Percentiles rank a stretch among this genome's conserved stretches.
Conservation (phyloP, 2,329 filamentous ascomycete species). For the Arthrobotrys pseudoclavata region DNA sequence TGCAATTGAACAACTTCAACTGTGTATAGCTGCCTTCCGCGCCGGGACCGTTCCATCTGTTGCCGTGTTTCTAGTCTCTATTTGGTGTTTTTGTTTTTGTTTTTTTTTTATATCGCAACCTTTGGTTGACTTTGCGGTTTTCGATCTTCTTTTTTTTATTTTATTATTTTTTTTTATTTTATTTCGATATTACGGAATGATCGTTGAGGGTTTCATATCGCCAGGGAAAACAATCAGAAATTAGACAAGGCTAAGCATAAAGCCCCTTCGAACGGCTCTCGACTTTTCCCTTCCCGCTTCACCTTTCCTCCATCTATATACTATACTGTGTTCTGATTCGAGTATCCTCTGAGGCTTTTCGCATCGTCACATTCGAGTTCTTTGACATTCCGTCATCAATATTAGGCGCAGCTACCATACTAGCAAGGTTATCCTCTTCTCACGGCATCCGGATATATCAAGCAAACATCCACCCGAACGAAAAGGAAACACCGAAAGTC, state of each 20-base stretch:
- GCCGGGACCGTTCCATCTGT: slow-evolving; percentile 53
- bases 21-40: slow-evolving; percentile 18
- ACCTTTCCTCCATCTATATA: slow-evolving; percentile 29
- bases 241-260: slow-evolving; percentile 28
- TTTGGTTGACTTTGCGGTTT: slow-evolving; percentile 13
- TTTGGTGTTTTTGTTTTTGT: slow-evolving; percentile 8
- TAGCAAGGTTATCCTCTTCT: slow-evolving; percentile 24
- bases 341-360: slow-evolving; percentile 10
- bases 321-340: slow-evolving; percentile 21
- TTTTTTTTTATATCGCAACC: slow-evolving; percentile 35
- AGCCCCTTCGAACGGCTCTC: slow-evolving; percentile 33
- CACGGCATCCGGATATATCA: slow-evolving; percentile 36
- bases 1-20: slow-evolving; percentile 21
- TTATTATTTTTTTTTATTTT: not conserved
- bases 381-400: slow-evolving; percentile 29
- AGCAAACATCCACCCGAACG: slow-evolving; percentile 35
- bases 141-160: slow-evolving; percentile 1
- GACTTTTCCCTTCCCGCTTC: slow-evolving; percentile 13
- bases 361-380: slow-evolving; percentile 28
- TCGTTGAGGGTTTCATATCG: slow-evolving; percentile 41
- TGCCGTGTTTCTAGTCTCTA: slow-evolving; percentile 11
- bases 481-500: slow-evolving; percentile 22
- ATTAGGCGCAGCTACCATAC: slow-evolving; percentile 35
- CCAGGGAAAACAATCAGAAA: slow-evolving; percentile 29
- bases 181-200: slow-evolving; percentile 27